phyloP scores from a whole-genome alignment of 768 basidiomycete genomes.

The Pleurotus eryngii region DNA sequence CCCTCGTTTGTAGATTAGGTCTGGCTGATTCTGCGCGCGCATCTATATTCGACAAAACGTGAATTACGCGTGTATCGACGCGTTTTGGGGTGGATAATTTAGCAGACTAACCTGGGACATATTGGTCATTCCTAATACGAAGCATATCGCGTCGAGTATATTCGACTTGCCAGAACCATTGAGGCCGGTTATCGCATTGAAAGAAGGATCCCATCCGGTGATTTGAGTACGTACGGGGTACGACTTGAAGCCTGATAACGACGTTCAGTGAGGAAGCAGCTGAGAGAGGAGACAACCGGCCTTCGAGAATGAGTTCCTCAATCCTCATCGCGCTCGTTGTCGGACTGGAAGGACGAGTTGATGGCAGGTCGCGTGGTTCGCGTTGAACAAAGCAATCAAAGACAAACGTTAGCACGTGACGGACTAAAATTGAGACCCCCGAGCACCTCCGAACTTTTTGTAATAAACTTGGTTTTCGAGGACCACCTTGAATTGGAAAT shows the following conservation, averaged over 20 bases:
- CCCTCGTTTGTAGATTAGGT: conserved; percentile 98
- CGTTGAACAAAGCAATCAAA: background rate
- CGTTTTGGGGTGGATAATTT: background rate
- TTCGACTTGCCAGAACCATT: conserved; percentile 98
- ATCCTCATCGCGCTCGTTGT: conserved; percentile 63
- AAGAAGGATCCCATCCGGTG: conserved; percentile 94
- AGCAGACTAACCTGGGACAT: conserved; percentile 73
- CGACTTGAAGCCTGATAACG: conserved; percentile 83
- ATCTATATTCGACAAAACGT: conserved; percentile 48
- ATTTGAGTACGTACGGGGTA: conserved; percentile 96
- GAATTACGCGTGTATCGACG: conserved; percentile 9
- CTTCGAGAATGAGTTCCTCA: conserved; percentile 93
- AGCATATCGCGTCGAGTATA: conserved; percentile 98
- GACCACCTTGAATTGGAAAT: too few species aligned
- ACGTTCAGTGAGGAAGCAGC: background rate
- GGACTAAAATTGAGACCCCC: background rate
- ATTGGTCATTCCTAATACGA: conserved; percentile 96
- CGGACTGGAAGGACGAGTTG: background rate
- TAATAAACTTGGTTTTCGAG: background rate
- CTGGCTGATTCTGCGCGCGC: conserved; percentile 93
- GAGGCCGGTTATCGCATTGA: conserved; percentile 97
- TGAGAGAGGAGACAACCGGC: conserved; percentile 28
- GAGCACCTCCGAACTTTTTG: background rate
- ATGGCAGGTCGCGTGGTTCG: background rate
- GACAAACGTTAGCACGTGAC: too few species aligned